Evolutionary conservation across 495 filamentous ascomycete species (phyloP), one percentile per base, ranked within the genome.

Genomic region (Penicillium lividum): DNA sequence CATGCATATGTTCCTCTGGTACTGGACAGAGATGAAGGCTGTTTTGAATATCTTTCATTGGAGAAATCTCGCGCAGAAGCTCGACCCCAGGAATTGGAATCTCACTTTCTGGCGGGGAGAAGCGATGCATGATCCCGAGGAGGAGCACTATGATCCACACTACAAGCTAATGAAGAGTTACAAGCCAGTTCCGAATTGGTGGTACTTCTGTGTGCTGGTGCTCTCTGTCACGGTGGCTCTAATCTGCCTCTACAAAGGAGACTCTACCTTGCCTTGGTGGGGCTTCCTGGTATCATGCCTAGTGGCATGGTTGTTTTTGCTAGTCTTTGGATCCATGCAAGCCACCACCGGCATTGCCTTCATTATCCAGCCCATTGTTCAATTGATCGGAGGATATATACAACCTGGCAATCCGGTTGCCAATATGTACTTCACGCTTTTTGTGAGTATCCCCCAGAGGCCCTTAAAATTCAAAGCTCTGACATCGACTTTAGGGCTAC

Each of bases 31-130:
- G 44, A 3, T 45, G 11, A 49, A 33, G 2, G n/a, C 29, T 15
- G 48, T 28, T 16, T 29, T 51, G 28, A 34, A 5, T 1, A 31
- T 51, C 48, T 33, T 51, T 15, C 28, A 16, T 3, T 33, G 27
- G 15, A 9, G 16, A 5, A 8, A 8, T 33, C 27, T 51, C 48
- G 13, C n/a, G 5, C 48, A 51, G 2, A 51, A 16, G 1, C 28
- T 51, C 16, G 34, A 51, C 29, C 69, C 73, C 28, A 50, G 63
- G 0, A 72, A 74, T 31, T 65, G 64, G 51, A 15, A 69, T 49
- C 60, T 74, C 3, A 30, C 27, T 9, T 76, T 76, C 53, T 76
- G 64, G 59, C 11, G 48, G 4, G 27, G n/a, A n/a, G 29, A 51
- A 22, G 48, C 29, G 3, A 51, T 34, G 48, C 22, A 29, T 34